Base-by-base conservation (phyloP, 2,329 filamentous ascomycete genomes). In the Penicillium sp. region DNA sequence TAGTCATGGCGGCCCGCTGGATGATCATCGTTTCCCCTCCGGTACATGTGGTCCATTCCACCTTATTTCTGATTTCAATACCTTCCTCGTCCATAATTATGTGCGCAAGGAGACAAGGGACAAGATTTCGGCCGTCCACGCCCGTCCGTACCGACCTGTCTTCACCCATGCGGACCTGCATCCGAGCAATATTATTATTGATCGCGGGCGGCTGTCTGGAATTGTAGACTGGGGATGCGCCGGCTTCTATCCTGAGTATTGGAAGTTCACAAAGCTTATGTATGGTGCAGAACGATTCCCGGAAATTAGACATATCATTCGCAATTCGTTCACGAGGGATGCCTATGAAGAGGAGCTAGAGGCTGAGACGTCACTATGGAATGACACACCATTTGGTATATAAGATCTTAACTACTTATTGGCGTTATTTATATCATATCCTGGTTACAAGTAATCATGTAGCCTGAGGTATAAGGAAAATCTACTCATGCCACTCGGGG, bases 201-300 rank as follows among this genome's bases (percentile, higher is more conserved):
- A 63, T 5, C 42, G 46, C 2, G 62, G 60, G 0, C 54, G 52
- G 0, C 40, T 74, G 18, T 55, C 61, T 31, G 64, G 49, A 2
- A 61, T 70, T 47, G 23, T 71, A 5, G 66, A 70, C 44, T 71
- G 67, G 67, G 67, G 69, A 49, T 59, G 50, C 23, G 63, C 66
- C 2, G 67, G 64, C 2, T 68, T 53, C 13, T 61, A 50, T 40
- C 66, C 65, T 16, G 63, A 61, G 44, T 67, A 69, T 48, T 70
- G 68, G 66, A 64, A 66, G 43, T 67, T 63, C 24, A 67, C 65
- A 0, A 67, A 65, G 51, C 56, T 59, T 5, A 62, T 64, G 54
- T 64, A 60, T 45, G 48, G 43, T 3, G 46, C 42, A 29, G 42
- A 45, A 21, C n/a, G 19, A 5, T 5, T 42, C 10, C 42, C 36